phyloP scores from a whole-genome alignment of 768 basidiomycete genomes.

The Podaxis sp. region DNA sequence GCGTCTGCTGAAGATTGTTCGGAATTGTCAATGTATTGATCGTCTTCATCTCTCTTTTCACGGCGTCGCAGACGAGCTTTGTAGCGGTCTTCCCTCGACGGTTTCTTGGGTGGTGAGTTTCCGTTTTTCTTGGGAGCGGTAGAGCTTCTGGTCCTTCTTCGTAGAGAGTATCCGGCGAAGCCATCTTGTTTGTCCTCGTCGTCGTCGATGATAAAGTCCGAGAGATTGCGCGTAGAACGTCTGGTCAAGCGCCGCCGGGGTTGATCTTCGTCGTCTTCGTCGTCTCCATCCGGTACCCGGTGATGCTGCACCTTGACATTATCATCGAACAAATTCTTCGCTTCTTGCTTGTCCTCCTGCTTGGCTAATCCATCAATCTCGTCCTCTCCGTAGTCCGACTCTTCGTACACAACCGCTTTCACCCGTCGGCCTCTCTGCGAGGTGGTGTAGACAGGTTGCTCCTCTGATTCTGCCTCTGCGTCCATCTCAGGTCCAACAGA shows the following conservation, averaged over 20 bases:
- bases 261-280: conserved; percentile 21
- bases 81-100: background rate
- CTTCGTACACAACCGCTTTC: conserved; percentile 42
- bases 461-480: conserved; percentile 32
- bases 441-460: conserved; percentile 24
- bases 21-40: conserved; percentile 44
- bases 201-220: conserved; percentile 20
- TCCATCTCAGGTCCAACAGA: conserved; percentile 27
- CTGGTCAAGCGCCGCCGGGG: background rate
- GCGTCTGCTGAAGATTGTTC: conserved; percentile 49
- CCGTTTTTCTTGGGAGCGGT: conserved; percentile 13
- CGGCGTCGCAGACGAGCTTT: conserved; percentile 42
- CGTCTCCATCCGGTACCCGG: conserved; percentile 20
- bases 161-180: conserved; percentile 1
- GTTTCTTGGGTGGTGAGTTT: background rate
- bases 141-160: conserved; percentile 1
- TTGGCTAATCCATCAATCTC: conserved; percentile 18
- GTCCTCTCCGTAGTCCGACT: conserved; percentile 37
- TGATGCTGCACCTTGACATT: conserved; percentile 23
- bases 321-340: conserved; percentile 26
- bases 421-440: conserved; percentile 39
- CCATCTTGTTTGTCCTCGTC: conserved; percentile 24
- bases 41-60: conserved; percentile 39
- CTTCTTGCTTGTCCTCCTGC: conserved; percentile 13
- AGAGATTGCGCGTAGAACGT: background rate